phyloP scores from a whole-genome alignment of 1,284 basidiomycete species.

The Malassezia vespertilionis region DNA sequence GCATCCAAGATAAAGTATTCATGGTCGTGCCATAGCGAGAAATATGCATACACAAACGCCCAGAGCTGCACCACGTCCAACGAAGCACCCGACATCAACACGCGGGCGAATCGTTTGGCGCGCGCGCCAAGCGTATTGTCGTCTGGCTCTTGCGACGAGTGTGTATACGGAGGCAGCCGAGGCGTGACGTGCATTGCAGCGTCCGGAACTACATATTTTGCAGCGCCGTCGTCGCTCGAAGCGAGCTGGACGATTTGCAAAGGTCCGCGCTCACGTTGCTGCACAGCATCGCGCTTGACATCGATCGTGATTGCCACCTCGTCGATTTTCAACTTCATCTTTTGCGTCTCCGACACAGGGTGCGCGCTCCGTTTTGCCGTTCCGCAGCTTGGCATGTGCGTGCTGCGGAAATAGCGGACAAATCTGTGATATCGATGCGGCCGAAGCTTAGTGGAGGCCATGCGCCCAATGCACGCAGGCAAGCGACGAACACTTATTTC shows the following conservation, averaged over 20 bases:
- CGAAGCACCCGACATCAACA: neutral
- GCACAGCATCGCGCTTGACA: no score
- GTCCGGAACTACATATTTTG: neutral
- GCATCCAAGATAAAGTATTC: slow-evolving; percentile 18
- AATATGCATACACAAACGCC: slow-evolving; percentile 24
- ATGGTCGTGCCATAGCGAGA: slow-evolving; percentile 31
- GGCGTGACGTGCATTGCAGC: slow-evolving; percentile 17
- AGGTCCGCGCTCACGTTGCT: neutral
- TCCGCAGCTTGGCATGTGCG: no score
- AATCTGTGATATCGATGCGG: no score
- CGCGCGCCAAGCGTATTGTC: slow-evolving; percentile 30
- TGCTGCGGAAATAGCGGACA: no score
- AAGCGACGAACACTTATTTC: no score
- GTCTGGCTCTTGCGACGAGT: slow-evolving; percentile 31
- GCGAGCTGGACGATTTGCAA: neutral
- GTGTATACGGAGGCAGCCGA: slow-evolving; percentile 21
- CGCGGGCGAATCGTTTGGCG: slow-evolving; percentile 18
- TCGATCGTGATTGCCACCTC: no score
- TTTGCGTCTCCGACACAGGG: no score
- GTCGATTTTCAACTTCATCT: no score
- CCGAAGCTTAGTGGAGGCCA: no score
- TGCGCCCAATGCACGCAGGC: no score
- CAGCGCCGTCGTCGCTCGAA: neutral
- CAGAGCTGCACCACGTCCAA: slow-evolving; percentile 18
- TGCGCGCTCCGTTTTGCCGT: no score